phyloP scores from a whole-genome alignment of 768 basidiomycete genomes.

The Boletus vermiculosoides region DNA sequence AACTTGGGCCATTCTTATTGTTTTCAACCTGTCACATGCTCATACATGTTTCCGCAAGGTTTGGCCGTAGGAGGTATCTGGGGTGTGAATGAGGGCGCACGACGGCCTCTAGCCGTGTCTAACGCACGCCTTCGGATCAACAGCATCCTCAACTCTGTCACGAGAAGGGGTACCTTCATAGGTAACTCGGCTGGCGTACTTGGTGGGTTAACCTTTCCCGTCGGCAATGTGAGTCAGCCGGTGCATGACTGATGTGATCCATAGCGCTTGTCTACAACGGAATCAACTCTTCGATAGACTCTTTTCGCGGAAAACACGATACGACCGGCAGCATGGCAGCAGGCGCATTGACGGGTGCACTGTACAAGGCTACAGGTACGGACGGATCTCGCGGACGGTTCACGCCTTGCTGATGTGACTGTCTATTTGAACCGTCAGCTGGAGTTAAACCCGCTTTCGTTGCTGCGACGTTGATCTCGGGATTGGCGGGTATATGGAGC shows the following conservation, averaged over 20 bases:
- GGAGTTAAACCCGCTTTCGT: constrained; percentile 88
- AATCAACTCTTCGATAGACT: constrained; percentile 92
- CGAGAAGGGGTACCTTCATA: constrained; percentile 94
- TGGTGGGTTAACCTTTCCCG: constrained; percentile 60
- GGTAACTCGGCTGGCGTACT: constrained; percentile 98
- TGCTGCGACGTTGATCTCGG: constrained; percentile 86
- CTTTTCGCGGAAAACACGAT: constrained; percentile 88
- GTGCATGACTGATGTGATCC: constrained; percentile 37
- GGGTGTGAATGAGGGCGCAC: constrained; percentile 94
- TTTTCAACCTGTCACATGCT: constrained; percentile 76
- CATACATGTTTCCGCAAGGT: constrained; percentile 67
- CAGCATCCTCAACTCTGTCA: constrained; percentile 94
- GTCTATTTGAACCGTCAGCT: constrained; percentile 56
- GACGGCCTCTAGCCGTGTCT: constrained; percentile 81
- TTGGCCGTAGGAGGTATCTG: constrained; percentile 92
- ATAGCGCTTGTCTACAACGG: constrained; percentile 94
- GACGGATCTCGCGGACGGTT: constrained; percentile 31
- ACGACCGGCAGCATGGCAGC: constrained; percentile 88
- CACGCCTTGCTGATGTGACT: constrained; percentile 39
- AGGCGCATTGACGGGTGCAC: constrained; percentile 83
- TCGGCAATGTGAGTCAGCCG: constrained; percentile 26
- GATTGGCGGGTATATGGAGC: constrained; percentile 91
- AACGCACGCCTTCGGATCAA: constrained; percentile 91
- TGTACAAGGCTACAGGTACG: constrained; percentile 94
- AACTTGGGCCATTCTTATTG: constrained; percentile 74